Base-by-base conservation (phyloP, 371 early-diverging fungal species). In the Zopfochytrium polystomum region DNA sequence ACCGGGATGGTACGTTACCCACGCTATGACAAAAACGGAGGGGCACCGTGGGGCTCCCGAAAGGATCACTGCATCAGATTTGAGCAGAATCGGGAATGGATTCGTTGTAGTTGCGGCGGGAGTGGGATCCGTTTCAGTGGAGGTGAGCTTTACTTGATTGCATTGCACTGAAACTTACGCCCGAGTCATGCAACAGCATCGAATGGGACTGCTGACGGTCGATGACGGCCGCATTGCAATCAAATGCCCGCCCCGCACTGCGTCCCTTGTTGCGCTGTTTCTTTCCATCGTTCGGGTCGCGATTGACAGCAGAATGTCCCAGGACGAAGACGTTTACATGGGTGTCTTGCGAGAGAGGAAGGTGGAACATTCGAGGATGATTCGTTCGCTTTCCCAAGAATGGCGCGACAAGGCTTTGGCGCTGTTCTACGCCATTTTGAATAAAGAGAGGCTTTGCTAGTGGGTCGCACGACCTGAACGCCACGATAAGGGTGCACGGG, bases 31-130 rank as follows among this genome's bases (percentile, higher is more conserved):
- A 4, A 58, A 51, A 26, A 13, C 57, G 0, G 43, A 38, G 22
- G 53, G 42, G n/a, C 23, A 15, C 11, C 38, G 27, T 25, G 29
- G 23, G 0, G 29, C 29, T 13, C 31, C 18, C 22, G 42, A 7
- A 15, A 22, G 58, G 49, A 64, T 64, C 42, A 30, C 46, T 38
- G 65, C 65, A 29, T 48, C 58, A 31, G 65, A 64, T 58, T 35
- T 64, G 54, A 64, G 53, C 51, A 18, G 30, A 15, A 11, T 64
- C n/a, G 47, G 52, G n/a, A 42, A 25, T 11, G 25, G 50, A 18
- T 30, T 15, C 6, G 52, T 58, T 18, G 13, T 53, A 15, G 15
- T 45, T 15, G 50, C 38, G 11, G 45, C 32, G n/a, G 45, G 52
- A 27, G 45, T 15, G 2, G 20, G 15, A 6, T 7, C 34, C 18